Evolutionary conservation across 179 eudicot genomes (phyloP), one percentile per base, ranked within the genome.

Genomic region (Vitellaria paradoxa): DNA sequence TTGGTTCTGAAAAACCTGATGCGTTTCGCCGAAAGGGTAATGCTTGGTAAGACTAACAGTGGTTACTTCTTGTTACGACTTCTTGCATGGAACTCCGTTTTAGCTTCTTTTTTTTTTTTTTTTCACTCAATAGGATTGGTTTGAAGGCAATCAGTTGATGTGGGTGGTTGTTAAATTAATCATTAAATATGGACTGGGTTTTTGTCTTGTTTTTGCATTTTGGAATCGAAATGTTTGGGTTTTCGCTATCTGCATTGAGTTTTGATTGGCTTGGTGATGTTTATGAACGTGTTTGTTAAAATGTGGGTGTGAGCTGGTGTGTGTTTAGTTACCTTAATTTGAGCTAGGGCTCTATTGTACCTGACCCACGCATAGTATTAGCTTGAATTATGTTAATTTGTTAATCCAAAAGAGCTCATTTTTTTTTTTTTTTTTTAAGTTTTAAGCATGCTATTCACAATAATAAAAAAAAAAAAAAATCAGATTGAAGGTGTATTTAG

Each of bases 1-100:
- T 92, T 21, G 97, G 96, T 67, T 84, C 93, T 23, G n/a, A n/a
- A n/a, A 92, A 92, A 88, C 84, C 97, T 64, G 93, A 89, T 70
- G 82, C 90, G 7, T 88, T 92, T 73, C 91, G 87, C 79, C 21
- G 91, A 30, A 2, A 87, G 65, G 96, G 96, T 75, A 91, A 89
- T 47, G 66, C 90, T 23, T 93, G 97, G 96, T 93, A 82, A 52
- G 46, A 17, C 61, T 17, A 2, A 24, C 8, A 4, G 24, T 23
- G 37, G 37, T 53, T 53, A 11, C 18, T 56, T 53, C 46, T 14
- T 5, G 17, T 12, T 18, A 17, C 37, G 37, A 30, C 37, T 11
- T 65, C 24, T 65, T 52, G 21, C 30, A 3, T 21, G 60, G 10
- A 68, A 9, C 18, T 24, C 15, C 57, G 2, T 52, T 24, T 67